Conservation (phyloP, 768 basidiomycete genomes). For the Pleurotus tuoliensis region DNA sequence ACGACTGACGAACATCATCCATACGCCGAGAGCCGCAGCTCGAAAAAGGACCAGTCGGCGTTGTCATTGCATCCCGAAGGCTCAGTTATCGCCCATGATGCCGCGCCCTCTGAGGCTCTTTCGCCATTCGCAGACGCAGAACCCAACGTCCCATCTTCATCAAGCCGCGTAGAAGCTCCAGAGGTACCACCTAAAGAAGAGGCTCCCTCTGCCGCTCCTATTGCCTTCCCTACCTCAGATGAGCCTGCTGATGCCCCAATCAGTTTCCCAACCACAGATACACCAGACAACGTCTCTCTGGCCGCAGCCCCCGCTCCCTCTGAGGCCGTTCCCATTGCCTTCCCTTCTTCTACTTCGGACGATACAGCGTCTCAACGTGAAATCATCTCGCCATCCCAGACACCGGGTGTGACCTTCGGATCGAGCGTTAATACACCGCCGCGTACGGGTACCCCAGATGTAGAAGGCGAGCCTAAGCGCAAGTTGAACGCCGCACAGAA, state of each 20-base stretch:
- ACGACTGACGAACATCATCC: conserved; percentile 51
- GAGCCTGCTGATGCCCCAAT: conserved; percentile 12
- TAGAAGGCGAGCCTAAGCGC: conserved; percentile 70
- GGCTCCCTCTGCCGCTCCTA: conserved; percentile 3
- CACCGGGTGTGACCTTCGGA: conserved; percentile 66
- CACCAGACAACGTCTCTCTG: conserved; percentile 1
- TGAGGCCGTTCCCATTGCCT: conserved; percentile 21
- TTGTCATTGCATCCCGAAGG: conserved; percentile 32
- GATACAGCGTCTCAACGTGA: conserved; percentile 16
- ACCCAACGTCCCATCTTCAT: conserved; percentile 10
- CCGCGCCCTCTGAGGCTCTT: conserved; percentile 11
- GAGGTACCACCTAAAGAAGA: conserved; percentile 10
- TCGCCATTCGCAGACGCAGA: conserved; percentile 30
- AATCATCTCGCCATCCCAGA: conserved; percentile 13
- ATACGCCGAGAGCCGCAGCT: conserved; percentile 27
- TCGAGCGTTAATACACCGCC: conserved; percentile 53
- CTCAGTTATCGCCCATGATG: conserved; percentile 19
- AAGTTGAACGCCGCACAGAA: conserved; percentile 83
- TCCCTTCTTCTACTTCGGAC: conserved; percentile 28
- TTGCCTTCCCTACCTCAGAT: conserved; percentile 1
- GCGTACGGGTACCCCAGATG: conserved; percentile 69
- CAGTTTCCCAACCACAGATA: conserved; percentile 4
- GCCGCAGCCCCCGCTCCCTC: background rate
- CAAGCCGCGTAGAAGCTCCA: conserved; percentile 8
- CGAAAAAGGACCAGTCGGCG: conserved; percentile 39